Conservation (phyloP, 306 rosid genomes). For the Biancaea sappan region DNA sequence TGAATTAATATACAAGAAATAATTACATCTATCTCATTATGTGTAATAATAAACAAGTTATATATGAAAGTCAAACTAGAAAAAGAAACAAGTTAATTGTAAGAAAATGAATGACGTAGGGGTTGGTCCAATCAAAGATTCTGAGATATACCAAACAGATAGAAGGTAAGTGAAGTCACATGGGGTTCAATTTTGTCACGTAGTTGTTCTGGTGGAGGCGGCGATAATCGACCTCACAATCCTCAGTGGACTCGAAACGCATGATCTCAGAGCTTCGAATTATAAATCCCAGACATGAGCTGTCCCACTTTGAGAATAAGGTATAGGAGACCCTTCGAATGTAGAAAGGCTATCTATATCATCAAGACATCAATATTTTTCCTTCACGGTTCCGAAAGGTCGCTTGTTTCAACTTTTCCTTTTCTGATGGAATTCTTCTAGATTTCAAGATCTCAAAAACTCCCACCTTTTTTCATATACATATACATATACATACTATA, state of each 20-base stretch:
- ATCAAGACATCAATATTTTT: neutral
- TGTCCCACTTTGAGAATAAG: neutral
- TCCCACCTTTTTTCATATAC: too few species aligned
- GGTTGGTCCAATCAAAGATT: constrained; percentile 27
- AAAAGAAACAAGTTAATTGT: constrained; percentile 9
- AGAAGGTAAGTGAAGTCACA: constrained; percentile 26
- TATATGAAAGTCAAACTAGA: too few species aligned
- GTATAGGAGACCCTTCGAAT: neutral
- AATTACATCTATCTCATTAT: too few species aligned
- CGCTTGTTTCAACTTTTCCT: neutral
- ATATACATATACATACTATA: too few species aligned
- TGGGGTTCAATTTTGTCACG: constrained; percentile 27
- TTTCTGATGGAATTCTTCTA: neutral
- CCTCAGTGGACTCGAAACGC: neutral
- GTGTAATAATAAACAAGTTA: too few species aligned
- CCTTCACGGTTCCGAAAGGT: neutral
- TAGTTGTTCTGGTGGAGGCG: neutral
- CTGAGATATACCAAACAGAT: constrained; percentile 21
- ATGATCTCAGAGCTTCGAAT: neutral
- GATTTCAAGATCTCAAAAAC: neutral
- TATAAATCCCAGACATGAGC: neutral
- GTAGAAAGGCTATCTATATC: neutral
- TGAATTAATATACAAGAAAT: too few species aligned
- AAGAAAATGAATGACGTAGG: constrained; percentile 42
- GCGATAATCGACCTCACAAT: neutral